Evolutionary conservation across 495 filamentous ascomycete species (phyloP).

Genomic region (Jackrogersella minutella): DNA sequence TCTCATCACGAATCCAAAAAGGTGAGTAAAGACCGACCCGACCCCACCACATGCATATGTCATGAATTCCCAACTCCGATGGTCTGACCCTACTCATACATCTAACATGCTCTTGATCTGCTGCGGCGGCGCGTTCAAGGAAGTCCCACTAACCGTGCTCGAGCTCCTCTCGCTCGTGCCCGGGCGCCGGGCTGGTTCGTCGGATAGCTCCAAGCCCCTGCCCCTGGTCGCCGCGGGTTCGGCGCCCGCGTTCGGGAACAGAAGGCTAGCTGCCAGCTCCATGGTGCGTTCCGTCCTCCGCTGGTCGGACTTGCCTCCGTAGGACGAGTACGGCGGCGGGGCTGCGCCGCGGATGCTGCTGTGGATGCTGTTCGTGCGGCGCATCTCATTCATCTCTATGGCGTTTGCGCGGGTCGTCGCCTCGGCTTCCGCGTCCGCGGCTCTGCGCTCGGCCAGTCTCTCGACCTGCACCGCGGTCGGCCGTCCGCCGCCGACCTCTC

Average conservation of each 20-base stretch:
- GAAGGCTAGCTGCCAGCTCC: conserved; percentile 43
- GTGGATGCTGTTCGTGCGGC: conserved; percentile 30
- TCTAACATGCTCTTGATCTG: conserved; percentile 67
- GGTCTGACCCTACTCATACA: conserved; percentile 47
- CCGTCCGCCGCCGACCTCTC: conserved; percentile 61
- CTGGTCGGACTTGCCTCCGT: conserved; percentile 48
- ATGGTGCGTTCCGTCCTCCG: conserved; percentile 49
- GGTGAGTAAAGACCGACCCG: conserved; percentile 19
- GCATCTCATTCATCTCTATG: conserved; percentile 52
- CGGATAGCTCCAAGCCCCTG: conserved; percentile 22
- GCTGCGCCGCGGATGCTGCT: conserved; percentile 19
- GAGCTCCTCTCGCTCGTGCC: conserved; percentile 43
- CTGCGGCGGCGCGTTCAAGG: conserved; percentile 53
- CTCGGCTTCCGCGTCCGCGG: conserved; percentile 32
- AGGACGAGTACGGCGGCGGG: conserved; percentile 36
- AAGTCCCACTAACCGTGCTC: conserved; percentile 45
- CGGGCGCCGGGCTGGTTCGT: conserved; percentile 12
- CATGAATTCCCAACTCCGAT: not conserved
- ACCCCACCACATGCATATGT: not conserved
- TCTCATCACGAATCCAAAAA: conserved; percentile 15
- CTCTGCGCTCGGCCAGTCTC: conserved; percentile 52
- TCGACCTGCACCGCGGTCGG: conserved; percentile 51
- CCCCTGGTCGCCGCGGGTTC: conserved; percentile 45
- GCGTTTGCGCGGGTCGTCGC: conserved; percentile 17
- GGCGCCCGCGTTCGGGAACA: conserved; percentile 46